Base-by-base conservation (phyloP, 768 basidiomycete species). In the Agaricus blazei region DNA sequence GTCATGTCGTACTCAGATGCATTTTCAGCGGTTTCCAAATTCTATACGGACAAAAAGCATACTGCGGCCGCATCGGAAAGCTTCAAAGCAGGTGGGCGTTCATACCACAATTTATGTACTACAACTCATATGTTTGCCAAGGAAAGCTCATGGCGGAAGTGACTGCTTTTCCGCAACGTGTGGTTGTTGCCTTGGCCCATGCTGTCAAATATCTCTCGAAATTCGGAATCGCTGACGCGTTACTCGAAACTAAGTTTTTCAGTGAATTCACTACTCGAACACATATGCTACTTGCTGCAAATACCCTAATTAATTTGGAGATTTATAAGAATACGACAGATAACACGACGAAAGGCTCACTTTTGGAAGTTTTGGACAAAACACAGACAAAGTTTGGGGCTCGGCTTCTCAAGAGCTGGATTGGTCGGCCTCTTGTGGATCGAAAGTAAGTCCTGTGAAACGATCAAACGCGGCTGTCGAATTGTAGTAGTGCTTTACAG, bases 241-340 rank as follows among this genome's bases (percentile, higher is more conserved):
- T 98, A 58, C 63, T 85, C 5, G 87, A 90, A 59, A 84, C 88
- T 2, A 78, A 78, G 24, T 90, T 90, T 65, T 96, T 97, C 71
- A 77, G 73, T 19, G 82, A 73, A 63, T 98, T 98, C 64, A 75
- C 89, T 3, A 82, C 84, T 24, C 78, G 80, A 52, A 79, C 83
- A 0, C 86, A 92, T 59, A 95, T 99, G 95, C 75, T 93, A 23
- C 76, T 99, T 45, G 88, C 87, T 47, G 87, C 85, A 26, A 97
- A 93, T 65, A 96, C 96, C 0, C 70, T 98, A 9, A 78, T 79
- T 11, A 98, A 97, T 65, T 69, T 96, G 71, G 95, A 98, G 68
- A 84, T 99, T n/a, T 95, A 91, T 67, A 81, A 84, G 34, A 98
- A 98, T 62, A 87, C 90, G 64, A 93, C 91, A 0, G 88, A 97